Evolutionary conservation across 768 basidiomycete species (phyloP).

Genomic region (Lentinus brumalis): DNA sequence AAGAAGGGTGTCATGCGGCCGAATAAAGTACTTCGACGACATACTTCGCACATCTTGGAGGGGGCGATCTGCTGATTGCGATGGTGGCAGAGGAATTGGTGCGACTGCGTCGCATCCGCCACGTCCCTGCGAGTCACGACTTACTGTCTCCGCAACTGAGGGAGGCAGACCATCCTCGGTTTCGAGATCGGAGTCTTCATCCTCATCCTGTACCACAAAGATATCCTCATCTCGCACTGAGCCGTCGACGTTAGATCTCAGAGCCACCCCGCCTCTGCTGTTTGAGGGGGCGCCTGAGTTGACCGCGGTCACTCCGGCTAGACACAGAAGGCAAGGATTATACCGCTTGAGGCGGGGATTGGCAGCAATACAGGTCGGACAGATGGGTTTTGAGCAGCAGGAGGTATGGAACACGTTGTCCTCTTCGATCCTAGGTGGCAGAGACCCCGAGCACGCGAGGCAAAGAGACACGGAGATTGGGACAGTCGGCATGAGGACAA

Average conservation of each 20-base stretch:
- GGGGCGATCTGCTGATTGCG: neutral
- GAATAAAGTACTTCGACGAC: constrained; percentile 51
- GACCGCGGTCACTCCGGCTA: constrained; percentile 46
- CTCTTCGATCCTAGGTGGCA: constrained; percentile 24
- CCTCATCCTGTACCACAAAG: constrained; percentile 68
- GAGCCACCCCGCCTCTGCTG: constrained; percentile 19
- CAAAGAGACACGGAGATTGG: constrained; percentile 19
- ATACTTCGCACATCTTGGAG: neutral
- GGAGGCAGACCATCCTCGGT: constrained; percentile 5
- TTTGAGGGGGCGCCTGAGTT: neutral
- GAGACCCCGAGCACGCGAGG: constrained; percentile 31
- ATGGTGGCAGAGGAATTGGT: too few relatives aligned
- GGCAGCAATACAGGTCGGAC: constrained; percentile 52
- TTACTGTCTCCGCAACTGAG: neutral
- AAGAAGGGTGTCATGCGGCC: constrained; percentile 58
- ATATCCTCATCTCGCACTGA: constrained; percentile 59
- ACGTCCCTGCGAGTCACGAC: too few relatives aligned
- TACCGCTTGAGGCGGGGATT: constrained; percentile 71
- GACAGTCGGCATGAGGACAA: constrained; percentile 4
- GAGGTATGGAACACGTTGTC: constrained; percentile 48
- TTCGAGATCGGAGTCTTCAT: constrained; percentile 46
- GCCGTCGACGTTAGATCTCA: constrained; percentile 48
- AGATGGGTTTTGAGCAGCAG: constrained; percentile 71
- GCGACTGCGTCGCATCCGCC: too few relatives aligned
- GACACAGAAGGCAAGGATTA: constrained; percentile 71